Conservation (phyloP, 768 basidiomycete species). For the Ramaria rubella region DNA sequence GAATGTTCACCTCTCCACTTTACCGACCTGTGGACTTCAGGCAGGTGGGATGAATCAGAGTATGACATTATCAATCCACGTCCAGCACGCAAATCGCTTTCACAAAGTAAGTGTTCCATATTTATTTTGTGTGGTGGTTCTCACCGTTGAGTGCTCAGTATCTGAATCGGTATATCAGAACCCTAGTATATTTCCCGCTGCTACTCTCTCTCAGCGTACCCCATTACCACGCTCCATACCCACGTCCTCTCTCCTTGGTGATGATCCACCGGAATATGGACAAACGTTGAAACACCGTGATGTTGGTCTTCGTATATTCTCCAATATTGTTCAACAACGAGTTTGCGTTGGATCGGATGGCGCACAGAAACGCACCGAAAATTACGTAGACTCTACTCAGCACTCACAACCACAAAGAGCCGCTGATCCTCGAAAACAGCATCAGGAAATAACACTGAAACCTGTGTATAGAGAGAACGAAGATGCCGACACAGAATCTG, state of each 20-base stretch:
- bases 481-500: not conserved
- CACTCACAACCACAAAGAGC: not conserved
- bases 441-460: no score
- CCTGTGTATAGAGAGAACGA: no score
- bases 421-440: no score
- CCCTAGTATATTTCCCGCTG: not conserved
- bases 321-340: conserved; percentile 3
- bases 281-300: conserved; percentile 1
- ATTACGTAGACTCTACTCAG: not conserved
- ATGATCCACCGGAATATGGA: conserved; percentile 5
- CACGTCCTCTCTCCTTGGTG: not conserved
- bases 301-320: conserved; percentile 1
- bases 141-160: not conserved
- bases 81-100: conserved; percentile 42
- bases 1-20: not conserved
- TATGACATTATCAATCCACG: conserved; percentile 57
- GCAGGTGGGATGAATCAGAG: conserved; percentile 54
- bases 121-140: not conserved
- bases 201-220: conserved; percentile 1
- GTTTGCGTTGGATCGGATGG: not conserved
- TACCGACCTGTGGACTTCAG: conserved; percentile 25
- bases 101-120: conserved; percentile 17
- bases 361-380: not conserved
- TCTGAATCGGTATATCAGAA: not conserved
- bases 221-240: conserved; percentile 4